Evolutionary conservation across 1,284 basidiomycete genomes (phyloP), one percentile per base, ranked within the genome.

Genomic region (Athelia sp.): DNA sequence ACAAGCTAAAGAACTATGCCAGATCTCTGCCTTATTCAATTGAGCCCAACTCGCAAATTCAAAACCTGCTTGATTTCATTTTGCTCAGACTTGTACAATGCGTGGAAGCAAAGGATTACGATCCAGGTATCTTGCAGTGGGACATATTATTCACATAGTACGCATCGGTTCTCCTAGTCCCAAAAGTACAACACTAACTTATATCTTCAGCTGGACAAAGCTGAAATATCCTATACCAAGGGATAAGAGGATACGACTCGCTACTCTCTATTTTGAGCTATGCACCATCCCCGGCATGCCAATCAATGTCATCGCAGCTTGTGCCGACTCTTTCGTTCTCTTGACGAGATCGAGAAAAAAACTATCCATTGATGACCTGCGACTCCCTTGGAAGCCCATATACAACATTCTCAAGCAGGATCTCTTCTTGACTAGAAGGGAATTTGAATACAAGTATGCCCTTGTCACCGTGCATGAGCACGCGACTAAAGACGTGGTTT

Each of bases 311-410:
- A 71, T 87, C 45, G 78, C 78, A 8, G 74, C 73, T 11, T 81
- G 77, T 58, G 75, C 78, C 9, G 84, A 87, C 54, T 75, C 69
- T 10, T 74, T 86, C 53, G 74, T 74, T 53, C 66, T 63, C 49
- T 67, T 82, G 42, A 76, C 73, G 26, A 81, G 76, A 60, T 90
- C 88, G 47, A 87, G 86, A 68, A 84, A 83, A 63, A 84, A 87
- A 59, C 67, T 95, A 45, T 77, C 79, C 48, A 82, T 94, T 54
- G 75, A 86, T 38, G 93, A 97, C 64, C 72, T 98, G 66, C 78
- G 91, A 52, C 77, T 98, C 1, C 90, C 91, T 1, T 97, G 94
- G 94, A 81, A 82, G 59, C 88, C 92, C 1, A 74, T 96, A 3
- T 93, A 87, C 65, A 80, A 88, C 50, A 81, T 91, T 19, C 75